Evolutionary conservation across 805 yeast genomes (phyloP), one percentile per base, ranked within the genome.

Genomic region (Myxozyma neglecta): DNA sequence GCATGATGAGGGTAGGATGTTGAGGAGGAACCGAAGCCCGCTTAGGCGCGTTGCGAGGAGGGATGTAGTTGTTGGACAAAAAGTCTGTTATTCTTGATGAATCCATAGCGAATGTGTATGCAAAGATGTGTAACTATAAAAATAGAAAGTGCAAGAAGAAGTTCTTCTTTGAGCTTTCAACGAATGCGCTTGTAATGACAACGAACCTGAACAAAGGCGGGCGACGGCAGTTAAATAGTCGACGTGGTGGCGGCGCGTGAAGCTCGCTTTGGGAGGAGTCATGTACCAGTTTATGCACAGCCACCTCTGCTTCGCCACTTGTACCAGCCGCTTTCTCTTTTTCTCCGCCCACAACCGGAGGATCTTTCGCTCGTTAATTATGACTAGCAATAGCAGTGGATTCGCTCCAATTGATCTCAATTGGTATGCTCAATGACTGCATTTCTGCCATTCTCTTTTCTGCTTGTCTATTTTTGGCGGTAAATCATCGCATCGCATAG

Each of bases 1-100:
- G 85, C 73, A 83, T 82, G 56, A 83, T 81, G 57, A 83, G 73
- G 56, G 86, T 81, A 2, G 87, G 87, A 60, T 82, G 86, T 70
- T 81, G 82, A 42, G 72, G 70, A 18, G 86, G 86, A 9, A 82
- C 77, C 18, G 57, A 20, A 16, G 48, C 50, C 18, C 67, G 52
- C 36, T 60, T 53, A 34, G 69, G 55, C 29, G 53, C 57, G 14
- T 60, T 60, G 9, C 65, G 68, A 7, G 78, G 75, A 3, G 87
- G 86, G 60, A 83, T 80, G 69, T 82, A 83, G 36, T 79, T 74
- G 70, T 77, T 78, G 52, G 76, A 77, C 53, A 79, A 63, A 54
- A 75, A 72, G 52, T 73, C 73, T 43, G 74, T 65, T 57, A 82
- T 70, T 57, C 79, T 70, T 14, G 73, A 58, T 9, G 79, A 70